Conservation (phyloP, 495 filamentous ascomycete genomes). For the Xylaria flabelliformis region DNA sequence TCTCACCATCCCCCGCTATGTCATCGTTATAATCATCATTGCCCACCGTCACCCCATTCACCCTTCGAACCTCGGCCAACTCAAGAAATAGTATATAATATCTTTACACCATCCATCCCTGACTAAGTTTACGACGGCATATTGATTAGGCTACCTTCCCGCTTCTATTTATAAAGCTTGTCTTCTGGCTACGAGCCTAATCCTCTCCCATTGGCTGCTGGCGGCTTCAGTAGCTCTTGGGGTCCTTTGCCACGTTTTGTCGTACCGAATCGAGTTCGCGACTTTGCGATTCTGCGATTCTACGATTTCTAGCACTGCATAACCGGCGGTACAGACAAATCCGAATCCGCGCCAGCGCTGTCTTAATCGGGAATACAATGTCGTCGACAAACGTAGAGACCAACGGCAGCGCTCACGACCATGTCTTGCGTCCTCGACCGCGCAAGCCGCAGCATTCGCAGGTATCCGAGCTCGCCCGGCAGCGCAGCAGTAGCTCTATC, state of each 20-base stretch:
- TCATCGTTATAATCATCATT: neutral
- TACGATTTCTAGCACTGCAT: neutral
- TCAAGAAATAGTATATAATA: neutral
- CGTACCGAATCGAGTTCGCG: neutral
- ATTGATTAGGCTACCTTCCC: neutral
- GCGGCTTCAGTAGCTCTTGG: neutral
- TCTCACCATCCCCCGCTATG: conserved; percentile 9
- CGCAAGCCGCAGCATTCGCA: conserved; percentile 53
- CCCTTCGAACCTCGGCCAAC: neutral
- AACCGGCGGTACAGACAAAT: neutral
- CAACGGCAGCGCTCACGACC: conserved; percentile 37
- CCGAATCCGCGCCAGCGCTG: neutral
- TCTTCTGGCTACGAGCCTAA: neutral
- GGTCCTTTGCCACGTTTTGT: conserved; percentile 1
- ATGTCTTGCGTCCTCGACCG: conserved; percentile 50
- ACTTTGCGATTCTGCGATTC: neutral
- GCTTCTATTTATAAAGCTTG: conserved; percentile 15
- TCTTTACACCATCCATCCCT: conserved; percentile 8
- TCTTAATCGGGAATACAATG: conserved; percentile 21
- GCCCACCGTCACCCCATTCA: neutral
- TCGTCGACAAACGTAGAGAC: conserved; percentile 37
- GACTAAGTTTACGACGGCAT: neutral
- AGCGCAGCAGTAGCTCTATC: conserved; percentile 39
- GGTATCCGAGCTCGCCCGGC: conserved; percentile 44
- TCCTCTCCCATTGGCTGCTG: conserved; percentile 11